phyloP scores from a whole-genome alignment of 1,139 yeast genomes.

The Williopsis jadinii region DNA sequence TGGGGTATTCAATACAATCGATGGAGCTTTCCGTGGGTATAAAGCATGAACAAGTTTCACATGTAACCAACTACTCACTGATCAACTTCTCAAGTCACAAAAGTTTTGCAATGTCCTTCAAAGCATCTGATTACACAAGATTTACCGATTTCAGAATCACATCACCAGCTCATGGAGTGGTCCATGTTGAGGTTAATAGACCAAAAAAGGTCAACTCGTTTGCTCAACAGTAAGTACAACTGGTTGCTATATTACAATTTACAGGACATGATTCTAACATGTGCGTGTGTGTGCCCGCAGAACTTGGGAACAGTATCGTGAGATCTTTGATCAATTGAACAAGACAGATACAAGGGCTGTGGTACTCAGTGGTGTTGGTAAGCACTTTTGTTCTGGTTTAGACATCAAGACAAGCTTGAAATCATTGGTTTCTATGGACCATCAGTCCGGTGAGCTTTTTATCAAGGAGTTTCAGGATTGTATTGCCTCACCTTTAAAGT shows the following conservation, averaged over 20 bases:
- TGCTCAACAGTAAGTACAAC: slow-evolving; percentile 26
- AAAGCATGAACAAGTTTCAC: too few species aligned
- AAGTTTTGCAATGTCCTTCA: not conserved
- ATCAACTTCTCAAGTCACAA: too few species aligned
- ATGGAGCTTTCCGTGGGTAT: too few species aligned
- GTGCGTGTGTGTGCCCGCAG: slow-evolving; percentile 2
- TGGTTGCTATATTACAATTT: not conserved
- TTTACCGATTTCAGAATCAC: slow-evolving; percentile 25
- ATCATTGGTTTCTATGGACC: not conserved
- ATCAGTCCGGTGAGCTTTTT: not conserved
- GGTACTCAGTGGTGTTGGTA: slow-evolving; percentile 50
- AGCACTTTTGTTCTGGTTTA: slow-evolving; percentile 60
- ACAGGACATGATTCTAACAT: too few species aligned
- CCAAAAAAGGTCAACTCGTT: slow-evolving; percentile 59
- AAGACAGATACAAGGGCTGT: slow-evolving; percentile 39
- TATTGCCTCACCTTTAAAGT: slow-evolving; percentile 39
- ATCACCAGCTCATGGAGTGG: slow-evolving; percentile 41
- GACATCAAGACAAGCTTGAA: slow-evolving; percentile 33
- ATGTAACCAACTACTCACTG: too few species aligned
- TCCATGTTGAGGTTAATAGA: slow-evolving; percentile 58
- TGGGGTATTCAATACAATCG: too few species aligned
- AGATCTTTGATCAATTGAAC: slow-evolving; percentile 42
- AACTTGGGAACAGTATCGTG: slow-evolving; percentile 51
- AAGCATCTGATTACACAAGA: not conserved
- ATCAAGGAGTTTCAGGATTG: slow-evolving; percentile 53